Conservation (phyloP, 129 eudicot genomes). For the Gnaphalium uliginosum region DNA sequence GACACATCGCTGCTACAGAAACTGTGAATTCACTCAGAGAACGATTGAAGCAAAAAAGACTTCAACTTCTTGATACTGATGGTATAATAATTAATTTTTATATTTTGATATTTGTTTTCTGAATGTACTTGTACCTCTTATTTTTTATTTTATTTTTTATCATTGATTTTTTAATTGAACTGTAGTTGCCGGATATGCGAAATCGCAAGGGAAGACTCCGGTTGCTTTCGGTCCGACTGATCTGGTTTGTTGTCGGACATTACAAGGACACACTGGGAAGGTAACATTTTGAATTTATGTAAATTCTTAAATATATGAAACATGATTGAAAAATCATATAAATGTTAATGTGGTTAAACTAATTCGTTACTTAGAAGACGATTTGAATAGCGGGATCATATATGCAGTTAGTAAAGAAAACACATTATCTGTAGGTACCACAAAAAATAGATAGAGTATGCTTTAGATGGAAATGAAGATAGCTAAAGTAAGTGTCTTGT, state of each 20-base stretch:
- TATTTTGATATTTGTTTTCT: background rate
- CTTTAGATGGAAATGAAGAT: background rate
- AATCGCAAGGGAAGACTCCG: constrained; percentile 69
- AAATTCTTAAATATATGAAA: background rate
- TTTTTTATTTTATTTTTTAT: background rate
- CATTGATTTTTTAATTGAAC: constrained; percentile 1
- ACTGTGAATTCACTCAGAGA: constrained; percentile 74
- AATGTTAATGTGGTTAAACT: too few relatives aligned
- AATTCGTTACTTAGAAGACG: background rate
- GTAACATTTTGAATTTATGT: constrained; percentile 33
- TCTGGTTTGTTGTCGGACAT: constrained; percentile 89
- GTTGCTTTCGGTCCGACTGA: constrained; percentile 83
- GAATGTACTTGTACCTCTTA: background rate
- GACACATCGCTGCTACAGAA: constrained; percentile 74
- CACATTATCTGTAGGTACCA: background rate
- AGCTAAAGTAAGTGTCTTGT: background rate
- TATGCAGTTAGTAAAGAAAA: background rate
- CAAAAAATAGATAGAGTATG: background rate
- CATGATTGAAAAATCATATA: background rate
- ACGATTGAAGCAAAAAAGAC: constrained; percentile 64
- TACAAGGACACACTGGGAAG: constrained; percentile 95
- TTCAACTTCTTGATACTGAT: constrained; percentile 80
- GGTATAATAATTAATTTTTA: constrained; percentile 31
- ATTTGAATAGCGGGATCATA: background rate
- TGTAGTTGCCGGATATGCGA: constrained; percentile 79